These are phyloP conservation scores for Pilobolus umbonatus DNA, from an alignment of 192 early-diverging fungal species.

Conservation along the genomic window DNA sequence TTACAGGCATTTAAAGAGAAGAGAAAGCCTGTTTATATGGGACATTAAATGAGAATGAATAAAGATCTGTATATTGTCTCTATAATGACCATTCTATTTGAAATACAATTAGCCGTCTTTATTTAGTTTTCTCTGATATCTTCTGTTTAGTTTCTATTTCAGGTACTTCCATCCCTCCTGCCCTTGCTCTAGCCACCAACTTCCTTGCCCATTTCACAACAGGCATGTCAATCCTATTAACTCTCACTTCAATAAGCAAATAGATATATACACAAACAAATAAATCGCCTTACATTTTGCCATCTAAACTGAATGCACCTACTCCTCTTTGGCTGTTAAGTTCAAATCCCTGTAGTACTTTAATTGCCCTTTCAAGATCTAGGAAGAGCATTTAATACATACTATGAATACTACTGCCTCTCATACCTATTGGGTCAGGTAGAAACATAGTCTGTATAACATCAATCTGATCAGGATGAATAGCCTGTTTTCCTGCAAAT, in stretches of 20 bases:
- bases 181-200: constrained; percentile 57
- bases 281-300: constrained; percentile 68
- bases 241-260: neutral
- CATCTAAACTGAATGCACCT: constrained; percentile 89
- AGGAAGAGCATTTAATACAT: neutral
- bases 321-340: constrained; percentile 63
- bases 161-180: constrained; percentile 48
- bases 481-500: constrained; percentile 94
- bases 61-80: too few relatives aligned
- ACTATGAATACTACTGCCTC: neutral
- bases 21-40: constrained; percentile 30
- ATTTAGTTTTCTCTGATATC: too few relatives aligned
- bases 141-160: constrained; percentile 4
- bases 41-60: constrained; percentile 27
- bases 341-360: constrained; percentile 69
- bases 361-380: constrained; percentile 62
- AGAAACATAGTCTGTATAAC: constrained; percentile 74
- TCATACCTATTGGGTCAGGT: constrained; percentile 60
- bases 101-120: too few relatives aligned
- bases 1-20: constrained; percentile 44
- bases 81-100: too few relatives aligned
- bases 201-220: constrained; percentile 89
- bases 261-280: neutral
- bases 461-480: constrained; percentile 87
- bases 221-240: constrained; percentile 68